These are phyloP conservation scores for Withania somnifera DNA, from an alignment of 305 asterid genomes.

Conservation along the genomic window DNA sequence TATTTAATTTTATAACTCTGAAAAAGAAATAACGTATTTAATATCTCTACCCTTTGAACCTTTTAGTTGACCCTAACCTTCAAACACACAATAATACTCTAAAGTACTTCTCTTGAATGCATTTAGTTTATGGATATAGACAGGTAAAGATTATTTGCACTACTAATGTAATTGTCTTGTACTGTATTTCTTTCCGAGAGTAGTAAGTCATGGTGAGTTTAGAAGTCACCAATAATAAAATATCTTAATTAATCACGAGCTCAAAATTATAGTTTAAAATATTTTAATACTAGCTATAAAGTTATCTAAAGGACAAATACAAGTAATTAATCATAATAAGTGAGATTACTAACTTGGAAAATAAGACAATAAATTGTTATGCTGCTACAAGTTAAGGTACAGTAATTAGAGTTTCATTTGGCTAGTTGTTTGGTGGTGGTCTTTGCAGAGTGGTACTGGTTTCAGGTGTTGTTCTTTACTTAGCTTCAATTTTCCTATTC, in stretches of 20 bases:
- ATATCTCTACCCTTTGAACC: no score
- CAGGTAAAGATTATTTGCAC: neutral
- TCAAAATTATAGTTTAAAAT: no score
- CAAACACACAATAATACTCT: neutral
- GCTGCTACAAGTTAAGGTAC: neutral
- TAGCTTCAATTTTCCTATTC: conserved; percentile 6
- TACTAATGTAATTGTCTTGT: neutral
- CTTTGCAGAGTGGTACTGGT: conserved; percentile 9
- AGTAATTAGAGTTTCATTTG: neutral
- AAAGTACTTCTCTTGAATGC: neutral
- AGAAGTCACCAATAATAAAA: neutral
- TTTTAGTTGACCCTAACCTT: no score
- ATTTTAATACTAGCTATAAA: neutral
- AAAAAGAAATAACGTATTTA: no score
- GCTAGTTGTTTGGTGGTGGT: neutral
- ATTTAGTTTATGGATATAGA: no score
- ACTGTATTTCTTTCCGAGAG: no score
- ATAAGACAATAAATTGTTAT: neutral
- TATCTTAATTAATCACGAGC: neutral
- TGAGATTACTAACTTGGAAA: neutral
- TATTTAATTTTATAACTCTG: neutral
- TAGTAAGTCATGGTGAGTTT: neutral
- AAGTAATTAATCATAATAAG: neutral
- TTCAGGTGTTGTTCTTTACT: conserved; percentile 4
- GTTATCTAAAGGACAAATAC: neutral